A percentile compares a stretch with the other conserved stretches of the same genome.
These are phyloP conservation scores for Cucurbita moschata DNA, from an alignment of 306 rosid species.

Conservation along the genomic window DNA sequence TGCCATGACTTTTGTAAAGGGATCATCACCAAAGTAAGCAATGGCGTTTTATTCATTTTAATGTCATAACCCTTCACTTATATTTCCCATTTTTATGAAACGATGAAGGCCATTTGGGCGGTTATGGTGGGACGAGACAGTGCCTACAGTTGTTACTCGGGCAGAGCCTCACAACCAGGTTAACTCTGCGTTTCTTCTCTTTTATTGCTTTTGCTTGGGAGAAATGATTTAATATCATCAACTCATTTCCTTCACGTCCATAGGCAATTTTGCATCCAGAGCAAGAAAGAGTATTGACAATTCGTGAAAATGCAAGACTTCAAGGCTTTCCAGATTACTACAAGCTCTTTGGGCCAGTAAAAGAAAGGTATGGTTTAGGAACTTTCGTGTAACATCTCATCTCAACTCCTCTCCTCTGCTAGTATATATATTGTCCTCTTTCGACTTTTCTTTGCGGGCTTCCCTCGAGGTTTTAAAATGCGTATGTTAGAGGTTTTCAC, in stretches of 20 bases:
- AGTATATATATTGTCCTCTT: no score
- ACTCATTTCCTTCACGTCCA: neutral
- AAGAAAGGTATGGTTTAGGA: constrained; percentile 35
- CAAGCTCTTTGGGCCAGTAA: constrained; percentile 38
- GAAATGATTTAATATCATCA: neutral
- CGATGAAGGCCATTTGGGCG: constrained; percentile 32
- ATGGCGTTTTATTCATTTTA: neutral
- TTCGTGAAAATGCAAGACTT: constrained; percentile 56
- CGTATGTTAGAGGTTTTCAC: no score
- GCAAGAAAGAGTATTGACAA: constrained; percentile 47
- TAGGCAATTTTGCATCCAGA: constrained; percentile 37
- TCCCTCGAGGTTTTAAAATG: no score
- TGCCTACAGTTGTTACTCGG: constrained; percentile 36
- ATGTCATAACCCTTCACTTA: neutral
- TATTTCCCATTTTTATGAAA: neutral
- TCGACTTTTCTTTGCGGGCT: no score
- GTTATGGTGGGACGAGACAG: constrained; percentile 40
- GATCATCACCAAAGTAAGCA: constrained; percentile 62
- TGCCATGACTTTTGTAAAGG: constrained; percentile 53
- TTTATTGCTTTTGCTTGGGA: neutral
- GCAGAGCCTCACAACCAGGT: constrained; percentile 49
- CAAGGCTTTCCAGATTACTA: constrained; percentile 78
- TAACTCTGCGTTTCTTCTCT: neutral
- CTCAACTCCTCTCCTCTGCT: no score
- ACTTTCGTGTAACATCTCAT: neutral